Base-by-base conservation (phyloP, 208 protist genomes). In the Acanthamoeba quina region DNA sequence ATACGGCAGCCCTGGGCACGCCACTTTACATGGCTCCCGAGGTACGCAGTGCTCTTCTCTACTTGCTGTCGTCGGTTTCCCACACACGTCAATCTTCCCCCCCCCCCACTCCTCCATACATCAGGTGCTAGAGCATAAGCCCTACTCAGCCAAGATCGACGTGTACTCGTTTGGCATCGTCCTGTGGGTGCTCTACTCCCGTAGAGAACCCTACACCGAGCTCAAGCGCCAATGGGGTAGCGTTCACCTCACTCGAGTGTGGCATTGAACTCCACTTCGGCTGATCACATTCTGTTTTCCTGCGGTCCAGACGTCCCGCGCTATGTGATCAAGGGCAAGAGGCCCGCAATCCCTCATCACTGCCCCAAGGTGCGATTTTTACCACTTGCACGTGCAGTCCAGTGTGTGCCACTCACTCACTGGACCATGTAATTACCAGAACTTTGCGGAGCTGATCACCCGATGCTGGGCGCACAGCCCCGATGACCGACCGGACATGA, bases 171-270 rank as follows among this genome's bases (percentile, higher is more conserved):
- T 92, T 31, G 86, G 86, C 19, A 34, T 92, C 19, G 44, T 92
- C 31, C 86, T 92, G 24, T 92, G 86, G 86, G 86, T 92, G 21
- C 64, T 70, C 60, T 92, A 92, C 49, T 74, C 86, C 15, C 6
- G 86, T 0, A 92, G 64, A 47, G 86, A 92, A n/a, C 86, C 86
- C 44, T 92, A 92, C 86, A 92, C 86, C 44, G 86, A 92, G 49
- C 64, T 92, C 34, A 92, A 92, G 60, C 86, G 86, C 29, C 86
- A 92, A 31, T 92, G 86, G 86, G 86, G 86, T 92, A 44, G 0
- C n/a, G 0, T 37, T 37, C 34, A 37, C 34, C 34, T 37, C 34
- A 37, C 34, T 37, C 34, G 34, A 37, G 34, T 37, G 34, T 37
- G 34, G 34, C 34, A 37, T 37, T 37, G 34, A 2, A 2, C 2